Conservation (phyloP, 257 asterid species). For the Perilla frutescens region DNA sequence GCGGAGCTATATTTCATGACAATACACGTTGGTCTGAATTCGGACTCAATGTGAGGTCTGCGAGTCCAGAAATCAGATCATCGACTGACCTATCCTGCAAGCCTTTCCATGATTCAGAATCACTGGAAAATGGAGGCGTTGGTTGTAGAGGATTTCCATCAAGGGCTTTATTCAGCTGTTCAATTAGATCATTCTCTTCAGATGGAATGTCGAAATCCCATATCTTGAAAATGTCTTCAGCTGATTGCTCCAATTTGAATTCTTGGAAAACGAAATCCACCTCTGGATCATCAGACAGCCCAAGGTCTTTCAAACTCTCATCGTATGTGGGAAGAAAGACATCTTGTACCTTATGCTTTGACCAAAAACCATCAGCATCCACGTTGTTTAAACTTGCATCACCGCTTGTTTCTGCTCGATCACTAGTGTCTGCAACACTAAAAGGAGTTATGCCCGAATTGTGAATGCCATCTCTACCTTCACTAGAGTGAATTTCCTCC, state of each 20-base stretch:
- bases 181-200: constrained; percentile 44
- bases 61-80: constrained; percentile 61
- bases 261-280: constrained; percentile 42
- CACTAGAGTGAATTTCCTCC: constrained; percentile 19
- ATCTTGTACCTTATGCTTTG: constrained; percentile 47
- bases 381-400: constrained; percentile 29
- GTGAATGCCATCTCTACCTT: constrained; percentile 21
- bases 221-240: constrained; percentile 49
- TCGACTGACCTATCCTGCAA: constrained; percentile 43
- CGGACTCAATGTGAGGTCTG: constrained; percentile 56
- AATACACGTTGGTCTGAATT: neutral
- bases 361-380: constrained; percentile 44
- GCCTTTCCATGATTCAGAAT: constrained; percentile 33
- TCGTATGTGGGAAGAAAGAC: constrained; percentile 59
- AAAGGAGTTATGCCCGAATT: constrained; percentile 27
- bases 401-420: constrained; percentile 33
- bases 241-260: constrained; percentile 35
- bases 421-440: constrained; percentile 30
- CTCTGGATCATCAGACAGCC: constrained; percentile 38
- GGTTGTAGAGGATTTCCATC: constrained; percentile 32
- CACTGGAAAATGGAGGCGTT: constrained; percentile 37
- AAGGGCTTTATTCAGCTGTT: constrained; percentile 48
- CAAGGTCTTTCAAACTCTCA: constrained; percentile 48
- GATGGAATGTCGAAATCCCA: constrained; percentile 51
- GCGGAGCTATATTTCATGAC: neutral